Conservation (phyloP, 805 yeast genomes). For the Wickerhamomyces chambardii region DNA sequence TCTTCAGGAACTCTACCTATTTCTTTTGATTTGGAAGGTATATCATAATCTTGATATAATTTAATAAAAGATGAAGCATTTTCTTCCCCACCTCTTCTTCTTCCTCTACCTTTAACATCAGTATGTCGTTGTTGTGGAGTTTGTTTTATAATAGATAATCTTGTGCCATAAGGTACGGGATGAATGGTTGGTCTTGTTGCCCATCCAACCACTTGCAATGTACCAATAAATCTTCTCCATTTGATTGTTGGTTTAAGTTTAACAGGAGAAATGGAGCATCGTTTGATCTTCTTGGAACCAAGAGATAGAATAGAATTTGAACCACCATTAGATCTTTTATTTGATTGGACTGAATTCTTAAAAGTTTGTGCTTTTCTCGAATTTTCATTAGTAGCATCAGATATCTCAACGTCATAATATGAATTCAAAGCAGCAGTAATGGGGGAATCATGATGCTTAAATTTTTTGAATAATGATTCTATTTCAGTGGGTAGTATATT, state of each 20-base stretch:
- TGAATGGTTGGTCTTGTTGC: constrained; percentile 57
- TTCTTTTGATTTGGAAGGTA: constrained; percentile 33
- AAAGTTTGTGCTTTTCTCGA: no score
- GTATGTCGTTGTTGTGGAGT: constrained; percentile 17
- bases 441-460: constrained; percentile 15
- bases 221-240: constrained; percentile 49
- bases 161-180: constrained; percentile 35
- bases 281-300: neutral
- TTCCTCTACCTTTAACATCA: constrained; percentile 10
- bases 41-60: constrained; percentile 16
- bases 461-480: constrained; percentile 17
- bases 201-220: constrained; percentile 55
- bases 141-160: constrained; percentile 27
- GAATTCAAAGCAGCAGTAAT: constrained; percentile 30
- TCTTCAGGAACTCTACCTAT: constrained; percentile 73
- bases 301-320: no score
- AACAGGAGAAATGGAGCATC: constrained; percentile 3
- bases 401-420: no score
- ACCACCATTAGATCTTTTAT: no score
- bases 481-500: constrained; percentile 17
- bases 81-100: constrained; percentile 12
- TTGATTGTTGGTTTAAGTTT: constrained; percentile 6
- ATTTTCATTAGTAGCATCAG: no score
- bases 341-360: neutral
- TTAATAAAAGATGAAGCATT: constrained; percentile 24